These are phyloP conservation scores for Suillus subaureus DNA, from an alignment of 768 basidiomycete species.

Conservation along the genomic window DNA sequence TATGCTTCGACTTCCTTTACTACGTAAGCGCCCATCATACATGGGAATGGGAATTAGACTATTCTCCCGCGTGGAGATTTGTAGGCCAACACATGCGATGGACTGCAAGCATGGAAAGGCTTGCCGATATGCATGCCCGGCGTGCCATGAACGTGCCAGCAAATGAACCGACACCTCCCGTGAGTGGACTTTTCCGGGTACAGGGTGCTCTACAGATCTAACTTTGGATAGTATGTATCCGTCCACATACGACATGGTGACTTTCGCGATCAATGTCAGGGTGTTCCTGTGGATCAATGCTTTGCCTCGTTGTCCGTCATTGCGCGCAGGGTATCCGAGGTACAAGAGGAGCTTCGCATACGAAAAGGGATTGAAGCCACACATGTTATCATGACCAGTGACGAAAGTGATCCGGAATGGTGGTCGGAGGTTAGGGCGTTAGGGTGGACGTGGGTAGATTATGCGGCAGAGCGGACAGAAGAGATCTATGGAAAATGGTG, in stretches of 20 bases:
- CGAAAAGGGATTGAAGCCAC: conserved; percentile 46
- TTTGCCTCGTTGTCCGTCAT: conserved; percentile 55
- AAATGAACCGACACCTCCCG: conserved; percentile 46
- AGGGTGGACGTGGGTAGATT: conserved; percentile 57
- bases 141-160: conserved; percentile 42
- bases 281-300: conserved; percentile 44
- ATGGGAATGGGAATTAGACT: conserved; percentile 57
- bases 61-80: conserved; percentile 60
- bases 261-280: conserved; percentile 49
- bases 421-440: conserved; percentile 50
- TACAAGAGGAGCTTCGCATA: conserved; percentile 48
- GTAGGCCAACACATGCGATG: conserved; percentile 56
- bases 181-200: conserved; percentile 28
- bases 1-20: conserved; percentile 29
- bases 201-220: not conserved
- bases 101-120: conserved; percentile 39
- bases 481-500: conserved; percentile 53
- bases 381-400: conserved; percentile 65
- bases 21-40: conserved; percentile 45
- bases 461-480: conserved; percentile 42
- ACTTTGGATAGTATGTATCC: conserved; percentile 48
- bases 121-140: conserved; percentile 49
- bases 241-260: conserved; percentile 60
- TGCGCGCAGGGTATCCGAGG: conserved; percentile 54
- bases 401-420: conserved; percentile 57